A percentile compares a stretch with the other conserved stretches of the same genome.
Evolutionary conservation across 148 eudicot genomes (phyloP).

Genomic region (Dysphania ambrosioides): DNA sequence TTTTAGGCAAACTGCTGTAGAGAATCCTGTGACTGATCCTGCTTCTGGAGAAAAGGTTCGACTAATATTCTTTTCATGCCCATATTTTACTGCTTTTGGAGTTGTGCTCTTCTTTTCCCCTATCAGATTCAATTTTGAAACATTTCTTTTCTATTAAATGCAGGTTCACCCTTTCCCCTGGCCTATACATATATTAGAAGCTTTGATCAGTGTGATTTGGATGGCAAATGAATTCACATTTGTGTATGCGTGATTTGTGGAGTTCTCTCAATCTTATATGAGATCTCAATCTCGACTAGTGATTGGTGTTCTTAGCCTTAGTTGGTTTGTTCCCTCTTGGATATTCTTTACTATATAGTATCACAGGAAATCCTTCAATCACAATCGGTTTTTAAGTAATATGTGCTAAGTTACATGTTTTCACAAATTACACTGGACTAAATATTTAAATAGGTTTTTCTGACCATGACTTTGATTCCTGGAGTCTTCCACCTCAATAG

Average conservation of each 20-base stretch:
- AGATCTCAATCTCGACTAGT: not conserved
- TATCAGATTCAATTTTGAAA: not conserved
- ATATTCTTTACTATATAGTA: not conserved
- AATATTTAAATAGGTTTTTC: not conserved
- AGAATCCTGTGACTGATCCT: conserved; percentile 80
- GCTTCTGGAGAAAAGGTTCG: conserved; percentile 84
- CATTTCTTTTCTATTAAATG: not conserved
- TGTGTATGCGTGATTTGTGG: not conserved
- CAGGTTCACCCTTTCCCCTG: not conserved
- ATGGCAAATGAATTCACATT: not conserved
- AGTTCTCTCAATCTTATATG: not conserved
- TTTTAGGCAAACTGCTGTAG: conserved; percentile 61
- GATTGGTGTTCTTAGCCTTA: not conserved
- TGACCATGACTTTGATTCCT: not conserved
- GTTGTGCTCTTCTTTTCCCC: not conserved
- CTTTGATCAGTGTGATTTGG: not conserved
- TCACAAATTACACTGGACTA: not conserved
- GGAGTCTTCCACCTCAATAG: not conserved
- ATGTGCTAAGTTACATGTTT: not conserved
- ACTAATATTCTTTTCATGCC: conserved; percentile 8
- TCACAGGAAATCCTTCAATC: not conserved
- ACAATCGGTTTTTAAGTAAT: not conserved
- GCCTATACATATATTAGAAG: not conserved
- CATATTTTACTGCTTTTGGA: not conserved
- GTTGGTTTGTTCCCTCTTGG: not conserved